Conservation (phyloP, 2,329 filamentous ascomycete genomes). For the Fonsecaea multimorphosa region DNA sequence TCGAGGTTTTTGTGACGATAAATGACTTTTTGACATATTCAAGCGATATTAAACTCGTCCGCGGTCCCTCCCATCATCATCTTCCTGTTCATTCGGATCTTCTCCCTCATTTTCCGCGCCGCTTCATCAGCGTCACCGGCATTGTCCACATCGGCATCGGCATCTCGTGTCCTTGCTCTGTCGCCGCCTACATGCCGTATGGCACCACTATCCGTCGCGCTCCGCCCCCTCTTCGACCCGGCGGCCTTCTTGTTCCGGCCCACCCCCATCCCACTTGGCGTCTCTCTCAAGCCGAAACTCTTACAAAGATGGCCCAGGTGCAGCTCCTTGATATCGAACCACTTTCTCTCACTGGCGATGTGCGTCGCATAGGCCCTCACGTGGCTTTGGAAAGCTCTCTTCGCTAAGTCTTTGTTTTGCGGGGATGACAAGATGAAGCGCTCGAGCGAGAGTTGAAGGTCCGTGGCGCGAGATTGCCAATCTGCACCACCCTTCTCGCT, state of each 20-base stretch:
- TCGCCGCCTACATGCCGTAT: constrained; percentile 36
- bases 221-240: constrained; percentile 42
- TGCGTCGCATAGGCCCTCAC: constrained; percentile 95
- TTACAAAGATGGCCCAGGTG: constrained; percentile 95
- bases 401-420: constrained; percentile 77
- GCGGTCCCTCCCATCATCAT: constrained; percentile 59
- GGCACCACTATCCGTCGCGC: constrained; percentile 44
- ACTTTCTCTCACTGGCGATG: constrained; percentile 78
- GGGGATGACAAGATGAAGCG: constrained; percentile 69
- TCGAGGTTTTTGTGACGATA: too few species aligned
- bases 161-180: constrained; percentile 28
- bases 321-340: constrained; percentile 89
- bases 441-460: constrained; percentile 70
- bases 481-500: constrained; percentile 51
- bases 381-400: constrained; percentile 87
- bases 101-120: constrained; percentile 60
- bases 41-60: constrained; percentile 65
- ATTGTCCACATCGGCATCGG: constrained; percentile 32
- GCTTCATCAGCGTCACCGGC: constrained; percentile 53
- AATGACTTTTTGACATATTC: neutral
- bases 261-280: constrained; percentile 71
- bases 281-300: constrained; percentile 86
- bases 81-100: constrained; percentile 57
- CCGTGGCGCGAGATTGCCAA: constrained; percentile 71
- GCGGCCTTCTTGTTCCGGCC: constrained; percentile 50